Base-by-base conservation (phyloP, 2,329 filamentous ascomycete genomes). In the Trichoderma aggressivum region DNA sequence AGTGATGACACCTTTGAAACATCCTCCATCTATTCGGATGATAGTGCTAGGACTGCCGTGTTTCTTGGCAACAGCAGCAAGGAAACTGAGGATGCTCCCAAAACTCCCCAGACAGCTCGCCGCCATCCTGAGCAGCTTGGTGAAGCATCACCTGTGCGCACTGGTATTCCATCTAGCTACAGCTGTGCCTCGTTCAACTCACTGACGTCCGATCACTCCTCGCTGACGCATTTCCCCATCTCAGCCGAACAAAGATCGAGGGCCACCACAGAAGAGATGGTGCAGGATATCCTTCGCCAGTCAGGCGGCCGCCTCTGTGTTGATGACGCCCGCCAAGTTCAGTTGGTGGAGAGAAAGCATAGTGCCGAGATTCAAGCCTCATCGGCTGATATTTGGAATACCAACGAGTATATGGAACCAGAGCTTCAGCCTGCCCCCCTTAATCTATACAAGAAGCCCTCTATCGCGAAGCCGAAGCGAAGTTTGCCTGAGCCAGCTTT, bases 211-310 rank as follows among this genome's bases (percentile, higher is more conserved):
- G 60, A 65, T n/a, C 68, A 56, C 21, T 77, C 75, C 4, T 75
- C 77, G 5, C 55, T 79, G 58, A 76, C 74, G 26, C 76, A 75
- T 39, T 78, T 78, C n/a, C 77, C 77, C 6, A 78, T 79, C n/a
- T 68, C 73, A n/a, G 64, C 74, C 18, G 71, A 75, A 24, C 73
- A 72, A 58, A 73, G 69, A 28, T 72, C 75, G 18, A 75, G 77
- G 18, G 72, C 78, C 16, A 78, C 76, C 6, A 74, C 77, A 28
- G 71, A 73, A n/a, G 74, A 73, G 21, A 68, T 78, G 16, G 70
- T 74, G 24, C 73, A 72, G 26, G 75, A 74, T 18, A 70, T 79
- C 16, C 72, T 78, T 24, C 74, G 72, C 39, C 72, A 73, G 39
- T 76, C 75, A n/a, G 76, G 77, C 36, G 71, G 71, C 7, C 65